Conservation (phyloP, 2,329 filamentous ascomycete species). For the Orbilia quercus region DNA sequence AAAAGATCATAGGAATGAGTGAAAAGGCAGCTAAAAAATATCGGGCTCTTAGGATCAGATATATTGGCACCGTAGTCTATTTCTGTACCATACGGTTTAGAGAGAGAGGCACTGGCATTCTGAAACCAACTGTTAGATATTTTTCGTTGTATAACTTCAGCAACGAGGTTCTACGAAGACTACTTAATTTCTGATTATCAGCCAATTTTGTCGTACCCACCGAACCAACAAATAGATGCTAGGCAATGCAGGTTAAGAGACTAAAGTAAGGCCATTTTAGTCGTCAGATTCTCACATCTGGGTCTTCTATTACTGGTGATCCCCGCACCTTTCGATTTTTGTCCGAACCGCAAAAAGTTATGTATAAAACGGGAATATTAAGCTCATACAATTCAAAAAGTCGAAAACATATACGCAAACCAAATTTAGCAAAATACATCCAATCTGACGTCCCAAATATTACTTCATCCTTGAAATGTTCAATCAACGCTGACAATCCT, state of each 20-base stretch:
- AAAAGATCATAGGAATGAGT: not conserved
- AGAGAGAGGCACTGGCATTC: not conserved
- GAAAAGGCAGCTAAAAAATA: not conserved
- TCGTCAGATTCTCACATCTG: no score
- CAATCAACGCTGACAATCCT: slow-evolving; percentile 48
- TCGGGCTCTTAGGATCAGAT: not conserved
- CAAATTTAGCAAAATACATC: not conserved
- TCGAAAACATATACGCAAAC: slow-evolving; percentile 2
- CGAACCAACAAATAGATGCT: no score
- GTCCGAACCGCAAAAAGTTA: no score
- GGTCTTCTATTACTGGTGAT: no score
- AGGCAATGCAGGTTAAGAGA: no score
- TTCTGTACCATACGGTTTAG: not conserved
- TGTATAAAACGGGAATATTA: not conserved
- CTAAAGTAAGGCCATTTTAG: no score
- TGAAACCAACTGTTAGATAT: slow-evolving; percentile 35
- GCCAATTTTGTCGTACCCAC: no score
- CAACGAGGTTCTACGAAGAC: no score
- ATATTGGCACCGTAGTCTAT: not conserved
- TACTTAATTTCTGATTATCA: no score
- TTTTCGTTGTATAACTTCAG: slow-evolving; percentile 25
- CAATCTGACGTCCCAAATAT: slow-evolving; percentile 20
- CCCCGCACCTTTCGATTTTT: no score
- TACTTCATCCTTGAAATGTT: not conserved
- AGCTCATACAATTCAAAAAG: not conserved